A percentile compares a stretch with the other conserved stretches of the same genome.
phyloP scores from a whole-genome alignment of 805 yeast genomes.

The Yamadazyma takamatsuzukensis region DNA sequence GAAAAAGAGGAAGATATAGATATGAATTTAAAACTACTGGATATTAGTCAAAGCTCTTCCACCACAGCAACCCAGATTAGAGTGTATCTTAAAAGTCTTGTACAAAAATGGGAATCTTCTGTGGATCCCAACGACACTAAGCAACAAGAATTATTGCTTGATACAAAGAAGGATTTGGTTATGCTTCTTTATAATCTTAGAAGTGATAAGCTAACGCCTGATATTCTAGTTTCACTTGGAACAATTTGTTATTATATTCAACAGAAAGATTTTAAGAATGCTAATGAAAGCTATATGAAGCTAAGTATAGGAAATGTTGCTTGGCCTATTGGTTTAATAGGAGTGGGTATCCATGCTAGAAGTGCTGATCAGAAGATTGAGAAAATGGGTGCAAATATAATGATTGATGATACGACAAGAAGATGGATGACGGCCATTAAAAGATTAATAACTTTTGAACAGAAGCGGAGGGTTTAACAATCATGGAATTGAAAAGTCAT shows the following conservation, averaged over 20 bases:
- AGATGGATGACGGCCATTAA: conserved; percentile 75
- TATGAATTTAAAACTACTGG: conserved; percentile 19
- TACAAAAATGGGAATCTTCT: conserved; percentile 43
- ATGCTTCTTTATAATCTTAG: conserved; percentile 43
- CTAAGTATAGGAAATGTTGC: conserved; percentile 84
- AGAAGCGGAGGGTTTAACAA: conserved; percentile 16
- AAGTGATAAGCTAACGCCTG: conserved; percentile 34
- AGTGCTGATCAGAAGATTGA: conserved; percentile 57
- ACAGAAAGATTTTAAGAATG: conserved; percentile 42
- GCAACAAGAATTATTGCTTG: conserved; percentile 18
- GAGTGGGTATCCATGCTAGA: conserved; percentile 77
- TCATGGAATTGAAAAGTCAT: too few relatives aligned
- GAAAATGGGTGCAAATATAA: conserved; percentile 56
- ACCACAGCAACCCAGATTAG: conserved; percentile 41
- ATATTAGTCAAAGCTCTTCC: conserved; percentile 35
- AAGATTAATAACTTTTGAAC: conserved; percentile 60
- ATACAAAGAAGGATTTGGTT: conserved; percentile 46
- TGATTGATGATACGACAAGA: conserved; percentile 73
- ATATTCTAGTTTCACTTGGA: conserved; percentile 50
- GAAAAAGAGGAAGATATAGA: conserved; percentile 21
- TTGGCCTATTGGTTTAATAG: conserved; percentile 86
- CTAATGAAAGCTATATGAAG: conserved; percentile 68
- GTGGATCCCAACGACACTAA: not conserved
- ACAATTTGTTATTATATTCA: conserved; percentile 65
- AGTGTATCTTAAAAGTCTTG: conserved; percentile 42